Conservation (phyloP, 2,329 filamentous ascomycete genomes). For the Trichoderma sp. region DNA sequence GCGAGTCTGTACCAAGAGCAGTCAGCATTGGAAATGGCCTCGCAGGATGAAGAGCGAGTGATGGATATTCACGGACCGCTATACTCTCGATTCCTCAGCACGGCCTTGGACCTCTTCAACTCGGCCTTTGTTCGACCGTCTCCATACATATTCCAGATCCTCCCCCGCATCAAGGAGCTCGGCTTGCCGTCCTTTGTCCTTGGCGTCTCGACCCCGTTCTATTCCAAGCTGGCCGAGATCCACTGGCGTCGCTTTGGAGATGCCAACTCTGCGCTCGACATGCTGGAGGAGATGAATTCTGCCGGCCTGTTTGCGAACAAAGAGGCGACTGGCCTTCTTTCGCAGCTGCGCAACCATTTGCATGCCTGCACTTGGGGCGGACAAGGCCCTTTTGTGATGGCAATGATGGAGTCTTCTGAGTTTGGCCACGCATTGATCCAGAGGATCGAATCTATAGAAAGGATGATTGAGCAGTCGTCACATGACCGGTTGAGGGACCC, state of each 20-base stretch:
- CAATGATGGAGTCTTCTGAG: conserved; percentile 41
- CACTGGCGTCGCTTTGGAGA: conserved; percentile 65
- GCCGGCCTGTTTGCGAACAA: conserved; percentile 61
- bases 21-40: not conserved
- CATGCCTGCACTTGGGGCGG: conserved; percentile 41
- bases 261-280: conserved; percentile 52
- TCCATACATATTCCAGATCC: conserved; percentile 58
- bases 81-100: conserved; percentile 63
- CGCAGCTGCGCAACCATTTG: conserved; percentile 38
- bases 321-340: conserved; percentile 34
- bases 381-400: conserved; percentile 44
- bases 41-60: conserved; percentile 37
- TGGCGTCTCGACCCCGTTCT: conserved; percentile 69
- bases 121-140: conserved; percentile 60
- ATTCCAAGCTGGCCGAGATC: conserved; percentile 65
- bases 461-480: conserved; percentile 25
- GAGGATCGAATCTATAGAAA: conserved; percentile 34
- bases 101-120: conserved; percentile 59
- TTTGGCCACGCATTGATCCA: conserved; percentile 36
- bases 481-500: conserved; percentile 20
- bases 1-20: conserved; percentile 17
- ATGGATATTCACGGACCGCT: conserved; percentile 64
- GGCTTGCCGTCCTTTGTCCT: conserved; percentile 72
- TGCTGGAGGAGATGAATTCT: conserved; percentile 67
- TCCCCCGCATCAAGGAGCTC: conserved; percentile 67